Evolutionary conservation across 768 basidiomycete genomes (phyloP).

Genomic region (Brasilioporus rufonigricans): DNA sequence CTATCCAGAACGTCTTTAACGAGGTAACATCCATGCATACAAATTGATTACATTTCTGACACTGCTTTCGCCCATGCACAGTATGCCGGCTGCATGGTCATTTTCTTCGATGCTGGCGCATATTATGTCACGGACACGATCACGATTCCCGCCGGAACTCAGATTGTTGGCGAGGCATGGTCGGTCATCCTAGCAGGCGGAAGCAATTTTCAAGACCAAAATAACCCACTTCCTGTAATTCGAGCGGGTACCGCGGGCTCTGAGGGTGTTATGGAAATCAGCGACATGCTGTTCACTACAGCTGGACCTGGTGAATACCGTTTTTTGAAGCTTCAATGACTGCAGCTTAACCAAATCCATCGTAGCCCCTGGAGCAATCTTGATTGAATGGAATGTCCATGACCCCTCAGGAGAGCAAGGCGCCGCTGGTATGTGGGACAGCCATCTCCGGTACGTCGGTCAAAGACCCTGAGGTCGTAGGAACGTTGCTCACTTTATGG

Average conservation of each 20-base stretch:
- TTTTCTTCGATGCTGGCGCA: constrained; percentile 72
- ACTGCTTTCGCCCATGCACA: too few species aligned
- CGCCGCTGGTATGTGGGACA: constrained; percentile 54
- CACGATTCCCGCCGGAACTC: constrained; percentile 45
- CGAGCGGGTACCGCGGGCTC: constrained; percentile 44
- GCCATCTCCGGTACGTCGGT: constrained; percentile 33
- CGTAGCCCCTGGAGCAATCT: constrained; percentile 44
- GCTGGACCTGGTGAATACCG: constrained; percentile 40
- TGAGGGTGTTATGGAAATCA: constrained; percentile 57
- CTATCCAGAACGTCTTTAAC: constrained; percentile 56
- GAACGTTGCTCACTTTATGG: not conserved
- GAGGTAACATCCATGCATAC: constrained; percentile 35
- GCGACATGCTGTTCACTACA: constrained; percentile 61
- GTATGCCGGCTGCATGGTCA: constrained; percentile 73
- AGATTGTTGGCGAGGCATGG: constrained; percentile 52
- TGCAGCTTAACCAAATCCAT: too few species aligned
- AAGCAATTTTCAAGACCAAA: constrained; percentile 37
- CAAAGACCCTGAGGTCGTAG: too few species aligned
- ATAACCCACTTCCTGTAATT: constrained; percentile 39
- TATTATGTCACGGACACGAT: constrained; percentile 49
- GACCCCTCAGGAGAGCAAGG: constrained; percentile 51
- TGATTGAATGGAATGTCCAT: constrained; percentile 59
- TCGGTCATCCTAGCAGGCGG: constrained; percentile 45
- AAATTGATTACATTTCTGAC: too few species aligned
- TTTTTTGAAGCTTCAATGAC: too few species aligned